phyloP scores from a whole-genome alignment of 805 yeast genomes.

The Candida montana region DNA sequence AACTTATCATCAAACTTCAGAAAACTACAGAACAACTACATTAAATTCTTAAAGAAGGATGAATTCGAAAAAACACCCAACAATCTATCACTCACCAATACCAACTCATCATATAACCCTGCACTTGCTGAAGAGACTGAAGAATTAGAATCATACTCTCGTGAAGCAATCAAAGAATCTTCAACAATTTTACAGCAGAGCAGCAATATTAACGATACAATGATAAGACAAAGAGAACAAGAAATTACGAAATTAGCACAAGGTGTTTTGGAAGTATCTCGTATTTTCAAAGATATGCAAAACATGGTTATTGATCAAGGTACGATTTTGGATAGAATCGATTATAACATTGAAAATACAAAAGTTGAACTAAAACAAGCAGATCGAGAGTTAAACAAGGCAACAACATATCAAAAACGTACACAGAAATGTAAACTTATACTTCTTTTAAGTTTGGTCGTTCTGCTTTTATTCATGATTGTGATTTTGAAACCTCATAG shows the following conservation, averaged over 20 bases:
- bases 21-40: conserved; percentile 82
- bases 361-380: conserved; percentile 71
- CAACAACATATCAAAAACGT: conserved; percentile 76
- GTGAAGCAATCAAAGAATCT: conserved; percentile 47
- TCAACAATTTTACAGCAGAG: conserved; percentile 32
- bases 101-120: conserved; percentile 17
- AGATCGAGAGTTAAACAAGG: conserved; percentile 68
- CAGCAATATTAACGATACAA: conserved; percentile 32
- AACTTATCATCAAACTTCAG: conserved; percentile 71
- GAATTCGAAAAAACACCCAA: conserved; percentile 49
- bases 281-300: conserved; percentile 91
- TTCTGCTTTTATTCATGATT: conserved; percentile 63
- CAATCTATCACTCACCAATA: conserved; percentile 2
- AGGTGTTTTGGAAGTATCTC: conserved; percentile 89
- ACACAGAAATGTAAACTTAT: conserved; percentile 90
- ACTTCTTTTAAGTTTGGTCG: conserved; percentile 63
- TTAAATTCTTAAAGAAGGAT: conserved; percentile 77
- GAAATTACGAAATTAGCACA: conserved; percentile 90
- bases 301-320: conserved; percentile 93
- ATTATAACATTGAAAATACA: conserved; percentile 83
- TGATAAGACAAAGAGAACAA: conserved; percentile 69
- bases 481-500: conserved; percentile 60
- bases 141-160: conserved; percentile 46
- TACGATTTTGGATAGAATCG: conserved; percentile 86
- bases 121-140: conserved; percentile 31